These are phyloP conservation scores for Aspergillus brunneoviolaceus DNA, from an alignment of 2,329 filamentous ascomycete species.

Conservation along the genomic window DNA sequence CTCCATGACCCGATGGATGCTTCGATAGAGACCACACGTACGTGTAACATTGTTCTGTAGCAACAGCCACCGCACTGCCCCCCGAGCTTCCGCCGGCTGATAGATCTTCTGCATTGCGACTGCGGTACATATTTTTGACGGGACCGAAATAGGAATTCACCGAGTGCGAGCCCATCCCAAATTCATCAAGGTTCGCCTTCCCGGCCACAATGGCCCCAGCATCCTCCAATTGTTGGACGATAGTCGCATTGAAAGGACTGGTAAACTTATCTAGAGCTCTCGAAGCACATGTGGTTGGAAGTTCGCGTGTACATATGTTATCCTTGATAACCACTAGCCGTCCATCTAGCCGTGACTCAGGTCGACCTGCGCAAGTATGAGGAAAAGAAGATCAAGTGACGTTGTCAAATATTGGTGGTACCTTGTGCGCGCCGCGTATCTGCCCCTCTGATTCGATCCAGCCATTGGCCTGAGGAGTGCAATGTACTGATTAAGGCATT, in stretches of 20 bases:
- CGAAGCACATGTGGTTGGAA: constrained; percentile 83
- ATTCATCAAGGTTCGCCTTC: constrained; percentile 94
- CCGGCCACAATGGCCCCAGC: constrained; percentile 65
- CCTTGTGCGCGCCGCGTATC: constrained; percentile 37
- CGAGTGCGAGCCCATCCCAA: constrained; percentile 89
- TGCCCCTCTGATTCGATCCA: constrained; percentile 38
- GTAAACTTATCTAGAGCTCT: constrained; percentile 66
- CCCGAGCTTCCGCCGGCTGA: constrained; percentile 90
- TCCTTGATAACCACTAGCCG: constrained; percentile 68
- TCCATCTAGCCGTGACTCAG: constrained; percentile 44
- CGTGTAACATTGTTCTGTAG: constrained; percentile 60
- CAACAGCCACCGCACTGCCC: constrained; percentile 85
- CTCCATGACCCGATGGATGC: neutral
- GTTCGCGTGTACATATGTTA: constrained; percentile 66
- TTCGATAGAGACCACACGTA: constrained; percentile 34
- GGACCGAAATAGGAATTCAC: constrained; percentile 66
- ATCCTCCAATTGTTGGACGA: constrained; percentile 66
- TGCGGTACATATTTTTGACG: constrained; percentile 55
- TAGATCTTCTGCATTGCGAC: constrained; percentile 41
- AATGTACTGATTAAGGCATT: constrained; percentile 45
- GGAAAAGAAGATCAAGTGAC: neutral
- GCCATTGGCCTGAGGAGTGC: constrained; percentile 34
- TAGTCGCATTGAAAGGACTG: constrained; percentile 79
- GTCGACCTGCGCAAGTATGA: constrained; percentile 25
- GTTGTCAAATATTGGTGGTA: constrained; percentile 17